phyloP scores from a whole-genome alignment of 768 basidiomycete genomes.

The Termitomyces sp. region DNA sequence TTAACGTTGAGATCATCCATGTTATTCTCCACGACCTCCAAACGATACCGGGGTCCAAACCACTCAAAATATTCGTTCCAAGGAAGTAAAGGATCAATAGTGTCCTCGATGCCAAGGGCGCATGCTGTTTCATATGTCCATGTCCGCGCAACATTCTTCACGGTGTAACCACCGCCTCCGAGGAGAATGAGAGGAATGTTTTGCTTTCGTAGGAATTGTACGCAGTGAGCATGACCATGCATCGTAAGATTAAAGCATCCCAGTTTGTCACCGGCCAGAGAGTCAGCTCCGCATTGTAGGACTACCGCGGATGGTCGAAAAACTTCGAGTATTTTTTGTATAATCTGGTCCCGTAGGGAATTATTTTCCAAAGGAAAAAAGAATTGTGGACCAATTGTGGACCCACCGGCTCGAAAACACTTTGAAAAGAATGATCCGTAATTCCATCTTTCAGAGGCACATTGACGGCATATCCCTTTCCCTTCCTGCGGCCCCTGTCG shows the following conservation, averaged over 20 bases:
- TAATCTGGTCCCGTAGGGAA: constrained; percentile 43
- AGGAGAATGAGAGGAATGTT: constrained; percentile 86
- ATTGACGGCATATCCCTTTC: constrained; percentile 88
- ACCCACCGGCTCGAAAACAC: constrained; percentile 86
- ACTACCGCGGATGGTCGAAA: constrained; percentile 84
- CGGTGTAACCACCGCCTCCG: constrained; percentile 95
- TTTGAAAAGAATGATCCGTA: constrained; percentile 79
- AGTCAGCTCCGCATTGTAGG: constrained; percentile 95
- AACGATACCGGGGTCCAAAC: constrained; percentile 91
- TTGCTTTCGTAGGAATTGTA: constrained; percentile 79
- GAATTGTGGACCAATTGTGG: not conserved
- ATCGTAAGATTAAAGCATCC: constrained; percentile 96
- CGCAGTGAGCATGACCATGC: constrained; percentile 90
- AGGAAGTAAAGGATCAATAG: constrained; percentile 71
- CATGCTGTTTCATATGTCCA: constrained; percentile 99
- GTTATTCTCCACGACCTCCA: constrained; percentile 89
- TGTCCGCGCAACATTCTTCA: constrained; percentile 90
- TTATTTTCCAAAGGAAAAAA: not conserved
- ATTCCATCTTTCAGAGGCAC: constrained; percentile 93
- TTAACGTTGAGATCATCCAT: constrained; percentile 90
- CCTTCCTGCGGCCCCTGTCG: constrained; percentile 78
- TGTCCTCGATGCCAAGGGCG: constrained; percentile 80
- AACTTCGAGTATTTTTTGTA: constrained; percentile 81
- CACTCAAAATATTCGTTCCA: constrained; percentile 95
- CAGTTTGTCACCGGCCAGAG: constrained; percentile 89